Conservation (phyloP, 495 filamentous ascomycete genomes). For the Gamarada debralockiae region DNA sequence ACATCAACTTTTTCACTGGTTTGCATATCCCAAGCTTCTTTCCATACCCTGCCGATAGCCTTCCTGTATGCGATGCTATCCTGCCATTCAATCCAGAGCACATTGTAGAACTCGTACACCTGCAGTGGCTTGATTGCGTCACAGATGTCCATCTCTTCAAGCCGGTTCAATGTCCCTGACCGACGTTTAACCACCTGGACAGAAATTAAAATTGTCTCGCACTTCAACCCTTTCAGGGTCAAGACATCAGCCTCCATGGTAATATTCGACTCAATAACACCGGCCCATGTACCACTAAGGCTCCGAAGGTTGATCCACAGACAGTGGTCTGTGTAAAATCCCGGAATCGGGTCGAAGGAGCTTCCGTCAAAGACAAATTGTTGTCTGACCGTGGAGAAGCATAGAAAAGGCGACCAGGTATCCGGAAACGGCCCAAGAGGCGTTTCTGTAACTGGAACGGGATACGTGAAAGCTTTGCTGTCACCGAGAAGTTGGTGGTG, state of each 20-base stretch:
- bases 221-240: neutral
- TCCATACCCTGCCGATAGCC: neutral
- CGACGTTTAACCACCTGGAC: neutral
- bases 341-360: neutral
- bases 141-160: neutral
- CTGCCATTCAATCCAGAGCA: neutral
- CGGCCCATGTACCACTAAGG: neutral
- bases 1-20: neutral
- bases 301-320: neutral
- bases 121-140: neutral
- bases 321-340: neutral
- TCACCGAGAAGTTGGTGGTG: neutral
- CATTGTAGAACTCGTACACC: neutral
- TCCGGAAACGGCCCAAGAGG: neutral
- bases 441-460: neutral
- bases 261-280: neutral
- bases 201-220: neutral
- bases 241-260: neutral
- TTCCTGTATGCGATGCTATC: neutral
- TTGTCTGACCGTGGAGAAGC: neutral
- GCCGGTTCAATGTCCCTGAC: neutral
- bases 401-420: neutral
- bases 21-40: neutral
- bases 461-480: neutral
- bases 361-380: neutral